Evolutionary conservation across 345 rosid species (phyloP), one percentile per base, ranked within the genome.

Genomic region (Carallia pectinifolia): DNA sequence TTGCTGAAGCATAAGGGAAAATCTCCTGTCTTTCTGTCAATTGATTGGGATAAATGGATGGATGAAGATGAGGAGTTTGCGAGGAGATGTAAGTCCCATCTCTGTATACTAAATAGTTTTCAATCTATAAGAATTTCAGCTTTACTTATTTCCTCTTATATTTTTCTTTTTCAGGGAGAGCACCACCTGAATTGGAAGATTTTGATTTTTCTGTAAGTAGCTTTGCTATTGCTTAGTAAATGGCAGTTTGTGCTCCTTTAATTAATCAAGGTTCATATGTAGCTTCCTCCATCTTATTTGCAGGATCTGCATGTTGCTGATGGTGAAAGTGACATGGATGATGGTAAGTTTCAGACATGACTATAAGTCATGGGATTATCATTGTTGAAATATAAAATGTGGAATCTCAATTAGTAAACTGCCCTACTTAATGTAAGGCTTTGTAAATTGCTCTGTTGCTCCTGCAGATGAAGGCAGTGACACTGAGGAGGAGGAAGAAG

Each of bases 1-100:
- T 69, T 88, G 74, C 59, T 80, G 40, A 83, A 79, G 33, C 79
- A 73, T 38, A 82, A 67, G 58, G 90, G 87, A 47, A 86, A 75
- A 66, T 70, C 87, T 38, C 90, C 90, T 3, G 72, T 76, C 65
- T 88, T 63, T 73, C 53, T 84, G 71, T 82, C 80, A 74, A 85
- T 84, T 73, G 88, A 85, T 69, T 85, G 92, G 88, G 88, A 85
- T 62, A 76, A 80, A 79, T 88, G 89, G 92, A 76, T 88, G 36
- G 85, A 88, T 67, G 87, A 82, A 73, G 88, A 86, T 53, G 90
- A 84, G 65, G 92, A 77, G 79, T 59, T 61, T 55, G 79, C 55
- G 12, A 19, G 34, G 7, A 74, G 66, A 63, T 1, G 84, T 75
- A 61, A 78, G 77, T 59, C 39, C 10, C 19, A 16, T 40, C 48